Conservation (phyloP, 495 filamentous ascomycete genomes). For the Bombardia bombarda region DNA sequence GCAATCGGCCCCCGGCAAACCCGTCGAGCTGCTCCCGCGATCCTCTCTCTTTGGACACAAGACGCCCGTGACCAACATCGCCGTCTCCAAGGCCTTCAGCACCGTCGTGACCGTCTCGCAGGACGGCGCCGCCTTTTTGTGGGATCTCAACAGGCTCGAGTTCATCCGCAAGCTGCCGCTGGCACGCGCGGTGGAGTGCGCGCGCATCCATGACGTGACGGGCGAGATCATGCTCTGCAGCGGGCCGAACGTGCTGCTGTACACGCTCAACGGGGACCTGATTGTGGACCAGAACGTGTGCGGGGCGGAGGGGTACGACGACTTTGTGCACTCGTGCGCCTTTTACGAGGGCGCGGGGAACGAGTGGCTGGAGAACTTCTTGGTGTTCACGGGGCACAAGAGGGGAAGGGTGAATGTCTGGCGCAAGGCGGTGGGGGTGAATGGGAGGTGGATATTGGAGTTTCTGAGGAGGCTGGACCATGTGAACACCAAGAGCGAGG, state of each 20-base stretch:
- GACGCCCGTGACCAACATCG: slow-evolving; percentile 68
- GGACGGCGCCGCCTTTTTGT: slow-evolving; percentile 78
- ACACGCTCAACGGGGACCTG: slow-evolving; percentile 78
- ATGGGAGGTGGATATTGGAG: slow-evolving; percentile 41
- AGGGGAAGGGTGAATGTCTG: slow-evolving; percentile 76
- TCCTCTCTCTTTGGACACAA: slow-evolving; percentile 85
- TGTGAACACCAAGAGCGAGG: slow-evolving; percentile 62
- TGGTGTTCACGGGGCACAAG: slow-evolving; percentile 83
- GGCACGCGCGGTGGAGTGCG: slow-evolving; percentile 52
- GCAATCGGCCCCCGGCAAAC: slow-evolving; percentile 45
- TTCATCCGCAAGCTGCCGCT: slow-evolving; percentile 70
- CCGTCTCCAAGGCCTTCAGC: slow-evolving; percentile 80
- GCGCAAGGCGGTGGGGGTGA: slow-evolving; percentile 38
- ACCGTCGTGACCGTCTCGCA: slow-evolving; percentile 70
- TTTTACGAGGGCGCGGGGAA: slow-evolving; percentile 91
- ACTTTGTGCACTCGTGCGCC: slow-evolving; percentile 69
- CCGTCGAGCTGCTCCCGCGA: slow-evolving; percentile 72
- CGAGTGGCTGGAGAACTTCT: slow-evolving; percentile 82
- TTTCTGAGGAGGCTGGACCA: slow-evolving; percentile 75
- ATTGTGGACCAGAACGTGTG: slow-evolving; percentile 75
- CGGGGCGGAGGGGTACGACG: slow-evolving; percentile 46
- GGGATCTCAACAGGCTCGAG: slow-evolving; percentile 85
- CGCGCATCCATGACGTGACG: slow-evolving; percentile 78
- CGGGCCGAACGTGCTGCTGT: slow-evolving; percentile 64
- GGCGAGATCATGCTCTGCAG: slow-evolving; percentile 82